These are phyloP conservation scores for Iris macrosiphon DNA, from an alignment of 106 monocot species.

Conservation along the genomic window DNA sequence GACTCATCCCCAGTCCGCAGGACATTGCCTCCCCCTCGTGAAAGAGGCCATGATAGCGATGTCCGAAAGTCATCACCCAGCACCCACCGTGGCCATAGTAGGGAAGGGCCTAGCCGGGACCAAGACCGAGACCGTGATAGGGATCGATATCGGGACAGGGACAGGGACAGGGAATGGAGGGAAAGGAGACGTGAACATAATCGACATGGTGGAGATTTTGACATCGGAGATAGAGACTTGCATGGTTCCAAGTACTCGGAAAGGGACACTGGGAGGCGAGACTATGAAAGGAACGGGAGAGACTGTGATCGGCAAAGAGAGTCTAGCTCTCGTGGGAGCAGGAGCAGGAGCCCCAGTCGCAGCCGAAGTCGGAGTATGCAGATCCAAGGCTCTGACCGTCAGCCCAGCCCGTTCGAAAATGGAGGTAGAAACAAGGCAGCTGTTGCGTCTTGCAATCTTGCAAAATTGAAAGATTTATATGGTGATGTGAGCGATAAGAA, in stretches of 20 bases:
- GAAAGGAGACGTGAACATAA: constrained; percentile 14
- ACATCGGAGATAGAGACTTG: constrained; percentile 22
- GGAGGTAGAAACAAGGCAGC: constrained; percentile 38
- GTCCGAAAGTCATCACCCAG: constrained; percentile 24
- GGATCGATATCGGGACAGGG: constrained; percentile 24
- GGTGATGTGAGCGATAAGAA: constrained; percentile 54
- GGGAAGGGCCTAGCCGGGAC: constrained; percentile 30
- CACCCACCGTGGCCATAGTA: constrained; percentile 16
- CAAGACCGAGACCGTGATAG: constrained; percentile 17
- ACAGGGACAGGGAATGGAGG: constrained; percentile 9
- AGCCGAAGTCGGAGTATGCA: constrained; percentile 29
- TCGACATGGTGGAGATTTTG: constrained; percentile 16
- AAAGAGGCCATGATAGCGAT: constrained; percentile 23
- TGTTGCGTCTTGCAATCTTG: constrained; percentile 46
- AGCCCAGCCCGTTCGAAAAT: constrained; percentile 43
- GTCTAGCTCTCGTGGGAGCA: constrained; percentile 20
- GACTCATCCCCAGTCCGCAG: constrained; percentile 87
- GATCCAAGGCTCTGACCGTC: constrained; percentile 12
- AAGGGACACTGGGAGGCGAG: constrained; percentile 21
- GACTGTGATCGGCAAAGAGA: constrained; percentile 17
- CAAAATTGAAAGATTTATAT: constrained; percentile 87
- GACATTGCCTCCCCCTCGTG: constrained; percentile 28
- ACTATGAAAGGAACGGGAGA: constrained; percentile 24
- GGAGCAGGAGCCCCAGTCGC: constrained; percentile 43
- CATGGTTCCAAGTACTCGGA: constrained; percentile 23